These are phyloP conservation scores for Fusarium citri DNA, from an alignment of 2,329 filamentous ascomycete genomes.

Conservation along the genomic window DNA sequence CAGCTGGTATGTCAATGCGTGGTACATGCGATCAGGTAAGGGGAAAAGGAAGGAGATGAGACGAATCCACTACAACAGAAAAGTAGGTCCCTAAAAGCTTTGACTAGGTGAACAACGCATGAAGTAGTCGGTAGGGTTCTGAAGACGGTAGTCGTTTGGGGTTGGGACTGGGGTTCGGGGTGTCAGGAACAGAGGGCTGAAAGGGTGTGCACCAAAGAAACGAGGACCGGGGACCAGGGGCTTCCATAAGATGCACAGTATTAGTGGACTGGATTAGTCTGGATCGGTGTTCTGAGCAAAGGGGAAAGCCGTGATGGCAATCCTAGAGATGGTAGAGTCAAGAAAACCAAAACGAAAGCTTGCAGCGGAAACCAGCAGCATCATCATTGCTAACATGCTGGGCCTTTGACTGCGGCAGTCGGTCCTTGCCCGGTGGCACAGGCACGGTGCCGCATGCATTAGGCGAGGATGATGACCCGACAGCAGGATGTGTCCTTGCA, in stretches of 20 bases:
- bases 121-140: slow-evolving; percentile 44
- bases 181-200: slow-evolving; percentile 44
- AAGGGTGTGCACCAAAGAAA: slow-evolving; percentile 43
- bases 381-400: slow-evolving; percentile 38
- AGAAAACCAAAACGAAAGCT: slow-evolving; percentile 31
- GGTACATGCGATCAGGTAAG: slow-evolving; percentile 34
- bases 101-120: slow-evolving; percentile 46
- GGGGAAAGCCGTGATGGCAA: slow-evolving; percentile 17
- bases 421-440: slow-evolving; percentile 37
- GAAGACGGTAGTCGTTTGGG: slow-evolving; percentile 49
- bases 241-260: slow-evolving; percentile 22
- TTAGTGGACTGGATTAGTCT: slow-evolving; percentile 15
- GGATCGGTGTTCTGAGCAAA: slow-evolving; percentile 24
- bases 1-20: slow-evolving; percentile 29
- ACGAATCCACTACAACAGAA: slow-evolving; percentile 46
- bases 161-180: slow-evolving; percentile 40
- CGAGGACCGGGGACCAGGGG: slow-evolving; percentile 37
- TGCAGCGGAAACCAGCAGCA: slow-evolving; percentile 45
- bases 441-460: slow-evolving; percentile 40
- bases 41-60: slow-evolving; percentile 45
- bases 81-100: slow-evolving; percentile 41
- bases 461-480: slow-evolving; percentile 27
- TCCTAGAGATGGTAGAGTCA: slow-evolving; percentile 10
- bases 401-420: slow-evolving; percentile 32
- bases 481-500: slow-evolving; percentile 25